A percentile compares a stretch with the other conserved stretches of the same genome.
These are phyloP conservation scores for Podaxis sp. DNA, from an alignment of 768 basidiomycete genomes.

Conservation along the genomic window DNA sequence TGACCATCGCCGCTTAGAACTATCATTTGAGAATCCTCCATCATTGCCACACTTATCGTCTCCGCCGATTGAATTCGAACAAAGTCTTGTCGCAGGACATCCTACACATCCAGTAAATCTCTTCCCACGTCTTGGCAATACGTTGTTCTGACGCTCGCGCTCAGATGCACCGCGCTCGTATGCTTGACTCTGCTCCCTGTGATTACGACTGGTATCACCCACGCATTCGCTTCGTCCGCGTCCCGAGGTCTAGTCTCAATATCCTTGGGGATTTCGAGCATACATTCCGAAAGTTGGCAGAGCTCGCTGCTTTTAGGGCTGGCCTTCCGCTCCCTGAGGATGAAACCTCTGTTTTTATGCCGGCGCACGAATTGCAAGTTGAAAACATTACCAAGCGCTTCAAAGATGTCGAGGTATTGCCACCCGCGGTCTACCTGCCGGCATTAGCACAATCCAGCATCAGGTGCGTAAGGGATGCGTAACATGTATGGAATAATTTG, in stretches of 20 bases:
- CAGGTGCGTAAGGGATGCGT: slow-evolving; percentile 29
- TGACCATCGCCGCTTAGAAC: slow-evolving; percentile 20
- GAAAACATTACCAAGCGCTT: slow-evolving; percentile 40
- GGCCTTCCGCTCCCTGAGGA: slow-evolving; percentile 22
- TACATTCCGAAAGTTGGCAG: slow-evolving; percentile 26
- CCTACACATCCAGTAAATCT: slow-evolving; percentile 51
- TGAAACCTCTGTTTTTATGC: slow-evolving; percentile 34
- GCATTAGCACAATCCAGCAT: slow-evolving; percentile 51
- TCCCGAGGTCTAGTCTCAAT: slow-evolving; percentile 32
- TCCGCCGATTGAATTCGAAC: slow-evolving; percentile 49
- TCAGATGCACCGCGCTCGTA: slow-evolving; percentile 55
- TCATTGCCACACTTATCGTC: slow-evolving; percentile 36
- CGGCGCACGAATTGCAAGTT: slow-evolving; percentile 51
- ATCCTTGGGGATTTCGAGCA: slow-evolving; percentile 40
- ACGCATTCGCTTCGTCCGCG: slow-evolving; percentile 41
- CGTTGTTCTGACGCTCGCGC: not conserved
- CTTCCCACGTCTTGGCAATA: not conserved
- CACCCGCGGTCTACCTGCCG: slow-evolving; percentile 34
- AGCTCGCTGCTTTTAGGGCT: slow-evolving; percentile 27
- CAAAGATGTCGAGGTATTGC: slow-evolving; percentile 35
- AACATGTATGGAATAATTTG: not conserved
- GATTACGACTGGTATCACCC: slow-evolving; percentile 54
- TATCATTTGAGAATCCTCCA: slow-evolving; percentile 36
- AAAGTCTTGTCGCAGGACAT: slow-evolving; percentile 54
- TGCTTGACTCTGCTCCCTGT: slow-evolving; percentile 27